Conservation (phyloP, 1,284 basidiomycete species). For the Xerocomus amazonicus region DNA sequence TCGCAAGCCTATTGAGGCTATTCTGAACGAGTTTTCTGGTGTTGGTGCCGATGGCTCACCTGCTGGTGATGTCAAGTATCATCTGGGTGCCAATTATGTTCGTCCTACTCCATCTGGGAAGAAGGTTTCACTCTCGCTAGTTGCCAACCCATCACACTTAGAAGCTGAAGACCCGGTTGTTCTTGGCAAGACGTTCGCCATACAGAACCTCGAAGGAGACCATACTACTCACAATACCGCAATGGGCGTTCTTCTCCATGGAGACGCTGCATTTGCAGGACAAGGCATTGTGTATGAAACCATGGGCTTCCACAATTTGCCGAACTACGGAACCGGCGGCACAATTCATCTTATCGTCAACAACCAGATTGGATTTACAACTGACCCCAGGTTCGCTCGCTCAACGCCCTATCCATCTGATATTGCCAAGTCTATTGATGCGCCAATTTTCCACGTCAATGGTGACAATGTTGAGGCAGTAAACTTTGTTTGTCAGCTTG, state of each 20-base stretch:
- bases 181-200: slow-evolving; percentile 93
- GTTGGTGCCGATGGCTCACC: slow-evolving; percentile 69
- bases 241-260: slow-evolving; percentile 95
- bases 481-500: slow-evolving; percentile 96
- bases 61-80: slow-evolving; percentile 99
- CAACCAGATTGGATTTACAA: slow-evolving; percentile 99
- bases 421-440: slow-evolving; percentile 97
- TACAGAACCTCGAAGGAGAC: slow-evolving; percentile 94
- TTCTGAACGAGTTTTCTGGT: slow-evolving; percentile 95
- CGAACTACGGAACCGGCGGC: slow-evolving; percentile 95
- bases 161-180: slow-evolving; percentile 98
- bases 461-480: slow-evolving; percentile 99
- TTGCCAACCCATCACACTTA: slow-evolving; percentile 98
- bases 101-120: slow-evolving; percentile 97
- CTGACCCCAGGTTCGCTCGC: slow-evolving; percentile 95
- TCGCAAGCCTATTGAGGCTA: slow-evolving; percentile 97
- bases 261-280: slow-evolving; percentile 98
- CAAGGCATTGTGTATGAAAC: slow-evolving; percentile 99
- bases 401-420: slow-evolving; percentile 99
- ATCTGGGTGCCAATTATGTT: slow-evolving; percentile 98
- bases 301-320: slow-evolving; percentile 97
- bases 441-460: slow-evolving; percentile 99
- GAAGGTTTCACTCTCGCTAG: slow-evolving; percentile 95
- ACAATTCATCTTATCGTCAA: slow-evolving; percentile 99
- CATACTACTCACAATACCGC: slow-evolving; percentile 74